phyloP scores from a whole-genome alignment of 202 grass and related monocot genomes.

The Miscanthus sacchariflorus region DNA sequence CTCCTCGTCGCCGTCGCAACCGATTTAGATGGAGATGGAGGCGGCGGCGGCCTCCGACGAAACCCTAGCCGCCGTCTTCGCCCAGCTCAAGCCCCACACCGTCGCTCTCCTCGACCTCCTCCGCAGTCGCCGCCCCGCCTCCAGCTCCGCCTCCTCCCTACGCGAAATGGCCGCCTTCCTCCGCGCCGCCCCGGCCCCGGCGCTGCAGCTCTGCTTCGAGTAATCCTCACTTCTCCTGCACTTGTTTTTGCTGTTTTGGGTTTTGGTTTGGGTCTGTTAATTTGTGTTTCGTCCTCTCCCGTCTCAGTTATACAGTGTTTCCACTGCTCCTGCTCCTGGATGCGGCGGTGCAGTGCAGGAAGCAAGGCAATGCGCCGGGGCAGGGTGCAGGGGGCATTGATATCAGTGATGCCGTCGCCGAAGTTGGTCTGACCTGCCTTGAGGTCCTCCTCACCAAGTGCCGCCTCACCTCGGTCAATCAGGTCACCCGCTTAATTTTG shows the following conservation, averaged over 20 bases:
- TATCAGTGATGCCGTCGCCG: constrained; percentile 65
- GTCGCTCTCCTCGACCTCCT: constrained; percentile 79
- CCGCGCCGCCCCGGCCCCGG: constrained; percentile 50
- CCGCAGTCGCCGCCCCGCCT: constrained; percentile 54
- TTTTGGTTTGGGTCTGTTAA: constrained; percentile 28
- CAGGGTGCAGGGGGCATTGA: constrained; percentile 39
- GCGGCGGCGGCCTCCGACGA: constrained; percentile 53
- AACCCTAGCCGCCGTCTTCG: constrained; percentile 71
- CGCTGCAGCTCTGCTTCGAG: constrained; percentile 81
- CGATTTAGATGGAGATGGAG: constrained; percentile 35
- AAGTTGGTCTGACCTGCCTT: constrained; percentile 76
- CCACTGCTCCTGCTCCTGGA: constrained; percentile 87
- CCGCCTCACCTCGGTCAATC: constrained; percentile 71
- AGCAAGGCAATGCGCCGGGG: constrained; percentile 46
- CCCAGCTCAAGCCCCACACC: constrained; percentile 81
- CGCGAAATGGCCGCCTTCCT: constrained; percentile 70
- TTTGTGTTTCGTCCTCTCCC: not conserved
- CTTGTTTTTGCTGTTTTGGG: not conserved
- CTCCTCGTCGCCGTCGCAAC: constrained; percentile 15
- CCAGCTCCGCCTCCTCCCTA: constrained; percentile 61
- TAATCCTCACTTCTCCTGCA: constrained; percentile 29
- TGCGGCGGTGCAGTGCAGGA: constrained; percentile 78
- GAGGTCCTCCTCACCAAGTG: constrained; percentile 82
- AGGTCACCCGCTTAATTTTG: constrained; percentile 63
- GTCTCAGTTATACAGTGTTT: constrained; percentile 70